These are phyloP conservation scores for Dysphania ambrosioides DNA, from an alignment of 148 eudicot genomes.

Conservation along the genomic window DNA sequence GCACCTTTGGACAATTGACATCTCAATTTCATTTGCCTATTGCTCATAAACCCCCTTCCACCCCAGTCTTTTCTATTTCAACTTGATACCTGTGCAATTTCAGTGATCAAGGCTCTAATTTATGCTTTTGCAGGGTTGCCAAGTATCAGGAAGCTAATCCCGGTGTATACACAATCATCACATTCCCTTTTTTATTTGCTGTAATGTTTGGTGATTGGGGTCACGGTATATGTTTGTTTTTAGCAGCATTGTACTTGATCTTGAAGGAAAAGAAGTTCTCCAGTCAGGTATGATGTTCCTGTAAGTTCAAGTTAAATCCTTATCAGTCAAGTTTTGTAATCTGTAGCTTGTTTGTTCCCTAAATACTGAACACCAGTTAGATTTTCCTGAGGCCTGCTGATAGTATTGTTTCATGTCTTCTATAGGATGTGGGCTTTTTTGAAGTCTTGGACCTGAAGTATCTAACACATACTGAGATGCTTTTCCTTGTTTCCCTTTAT, in stretches of 20 bases:
- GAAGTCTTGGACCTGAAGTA: too few species aligned
- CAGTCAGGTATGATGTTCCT: constrained; percentile 53
- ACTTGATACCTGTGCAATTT: constrained; percentile 10
- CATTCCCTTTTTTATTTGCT: constrained; percentile 90
- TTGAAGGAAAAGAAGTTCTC: constrained; percentile 65
- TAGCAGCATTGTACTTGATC: constrained; percentile 66
- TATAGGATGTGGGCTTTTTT: too few species aligned
- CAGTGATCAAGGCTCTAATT: background rate
- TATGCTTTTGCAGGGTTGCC: constrained; percentile 53
- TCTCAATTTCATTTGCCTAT: constrained; percentile 4
- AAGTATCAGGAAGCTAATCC: too few species aligned
- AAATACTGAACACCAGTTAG: too few species aligned
- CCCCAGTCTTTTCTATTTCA: background rate
- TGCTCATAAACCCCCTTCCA: background rate
- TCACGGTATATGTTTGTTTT: constrained; percentile 81
- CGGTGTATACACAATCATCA: constrained; percentile 69
- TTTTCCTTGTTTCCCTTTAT: too few species aligned
- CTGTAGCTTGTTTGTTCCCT: too few species aligned
- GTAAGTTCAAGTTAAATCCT: constrained; percentile 2
- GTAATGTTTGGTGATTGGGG: constrained; percentile 98
- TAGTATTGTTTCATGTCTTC: too few species aligned
- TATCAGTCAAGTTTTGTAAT: too few species aligned
- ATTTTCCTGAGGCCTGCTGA: too few species aligned
- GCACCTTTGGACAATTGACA: too few species aligned
- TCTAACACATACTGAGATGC: too few species aligned